Percentiles rank a stretch among this genome's conserved stretches.
Evolutionary conservation across 2,329 filamentous ascomycete genomes (phyloP).

Genomic region (Epichloe hybrida): DNA sequence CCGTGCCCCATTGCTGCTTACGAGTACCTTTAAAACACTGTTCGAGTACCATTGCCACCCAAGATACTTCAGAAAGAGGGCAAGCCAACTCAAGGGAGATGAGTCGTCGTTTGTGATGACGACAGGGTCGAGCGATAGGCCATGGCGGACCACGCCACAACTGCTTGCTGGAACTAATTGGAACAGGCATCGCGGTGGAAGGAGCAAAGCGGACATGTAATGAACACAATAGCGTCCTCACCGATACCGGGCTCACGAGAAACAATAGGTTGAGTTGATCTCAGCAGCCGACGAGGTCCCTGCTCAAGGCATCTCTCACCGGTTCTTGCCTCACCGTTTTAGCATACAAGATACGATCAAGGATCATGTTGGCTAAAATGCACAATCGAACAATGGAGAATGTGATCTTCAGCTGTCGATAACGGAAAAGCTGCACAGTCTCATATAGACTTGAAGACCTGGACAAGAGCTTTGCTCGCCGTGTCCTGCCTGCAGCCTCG

Average conservation of each 20-base stretch:
- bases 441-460: neutral
- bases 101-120: slow-evolving; percentile 1
- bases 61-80: neutral
- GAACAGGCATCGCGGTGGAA: neutral
- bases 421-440: neutral
- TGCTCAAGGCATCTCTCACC: neutral
- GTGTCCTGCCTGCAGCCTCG: neutral
- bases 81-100: neutral
- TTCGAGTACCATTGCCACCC: neutral
- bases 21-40: neutral
- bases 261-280: neutral
- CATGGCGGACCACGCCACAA: neutral
- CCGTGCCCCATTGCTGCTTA: neutral
- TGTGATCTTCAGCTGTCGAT: neutral
- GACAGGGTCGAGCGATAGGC: neutral
- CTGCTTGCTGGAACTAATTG: neutral
- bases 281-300: neutral
- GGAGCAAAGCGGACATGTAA: neutral
- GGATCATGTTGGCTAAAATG: neutral
- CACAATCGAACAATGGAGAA: neutral
- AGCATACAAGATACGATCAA: neutral
- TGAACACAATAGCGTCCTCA: neutral
- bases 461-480: neutral
- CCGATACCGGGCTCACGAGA: neutral
- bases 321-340: neutral